Conservation (phyloP, 768 basidiomycete genomes). For the Gautieria morchelliformis region DNA sequence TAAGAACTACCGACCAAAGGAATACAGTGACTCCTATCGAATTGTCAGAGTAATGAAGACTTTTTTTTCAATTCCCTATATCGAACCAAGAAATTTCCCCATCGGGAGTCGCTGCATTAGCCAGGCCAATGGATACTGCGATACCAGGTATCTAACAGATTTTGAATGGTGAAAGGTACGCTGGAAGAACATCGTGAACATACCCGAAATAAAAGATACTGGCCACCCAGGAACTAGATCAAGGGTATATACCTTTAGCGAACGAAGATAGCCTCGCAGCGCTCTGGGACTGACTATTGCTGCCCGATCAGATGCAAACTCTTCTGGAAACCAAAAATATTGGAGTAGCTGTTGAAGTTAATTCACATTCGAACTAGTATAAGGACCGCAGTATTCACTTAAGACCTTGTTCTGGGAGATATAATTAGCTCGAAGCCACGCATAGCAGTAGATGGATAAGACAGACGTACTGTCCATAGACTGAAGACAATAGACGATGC, state of each 20-base stretch:
- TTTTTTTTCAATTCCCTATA: neutral
- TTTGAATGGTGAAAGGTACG: neutral
- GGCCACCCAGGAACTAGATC: conserved; percentile 6
- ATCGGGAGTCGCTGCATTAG: conserved; percentile 19
- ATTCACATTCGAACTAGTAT: neutral
- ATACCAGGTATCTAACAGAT: conserved; percentile 19
- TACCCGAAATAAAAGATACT: conserved; percentile 9
- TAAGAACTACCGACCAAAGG: conserved; percentile 25
- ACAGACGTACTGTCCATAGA: conserved; percentile 8
- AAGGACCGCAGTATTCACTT: neutral
- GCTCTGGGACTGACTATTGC: neutral
- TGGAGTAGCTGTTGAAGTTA: neutral
- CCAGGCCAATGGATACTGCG: conserved; percentile 21
- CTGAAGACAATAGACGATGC: conserved; percentile 7
- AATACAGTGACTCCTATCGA: conserved; percentile 16
- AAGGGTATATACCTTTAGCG: neutral
- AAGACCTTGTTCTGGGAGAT: conserved; percentile 4
- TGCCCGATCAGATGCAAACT: conserved; percentile 4
- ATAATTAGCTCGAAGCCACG: neutral
- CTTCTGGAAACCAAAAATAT: conserved; percentile 7
- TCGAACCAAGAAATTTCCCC: conserved; percentile 11
- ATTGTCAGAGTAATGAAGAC: conserved; percentile 3
- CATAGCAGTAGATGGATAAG: neutral
- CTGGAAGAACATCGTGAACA: neutral
- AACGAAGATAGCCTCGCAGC: neutral